phyloP scores from a whole-genome alignment of 2,329 filamentous ascomycete species.

The Penicillium sp. region DNA sequence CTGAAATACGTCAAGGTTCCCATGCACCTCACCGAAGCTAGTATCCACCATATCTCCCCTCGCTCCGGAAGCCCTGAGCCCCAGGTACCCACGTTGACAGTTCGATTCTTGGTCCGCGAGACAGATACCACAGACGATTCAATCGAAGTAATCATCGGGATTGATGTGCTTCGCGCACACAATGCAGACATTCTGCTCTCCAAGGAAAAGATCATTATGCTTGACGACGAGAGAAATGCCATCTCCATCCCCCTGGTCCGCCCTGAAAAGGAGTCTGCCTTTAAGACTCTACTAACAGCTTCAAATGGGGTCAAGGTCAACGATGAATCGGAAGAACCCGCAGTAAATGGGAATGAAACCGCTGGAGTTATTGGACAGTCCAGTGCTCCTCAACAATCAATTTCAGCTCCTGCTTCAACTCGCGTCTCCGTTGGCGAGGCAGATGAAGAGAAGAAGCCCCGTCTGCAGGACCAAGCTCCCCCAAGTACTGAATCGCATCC shows the following conservation, averaged over 20 bases:
- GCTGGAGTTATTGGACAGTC: slow-evolving; percentile 37
- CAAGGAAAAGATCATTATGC: slow-evolving; percentile 82
- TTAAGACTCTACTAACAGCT: slow-evolving; percentile 72
- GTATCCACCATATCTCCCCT: slow-evolving; percentile 70
- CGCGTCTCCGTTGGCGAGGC: slow-evolving; percentile 25
- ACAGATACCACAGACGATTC: slow-evolving; percentile 52
- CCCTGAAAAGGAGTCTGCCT: slow-evolving; percentile 80
- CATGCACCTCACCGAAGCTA: slow-evolving; percentile 88
- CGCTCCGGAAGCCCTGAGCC: slow-evolving; percentile 71
- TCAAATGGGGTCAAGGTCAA: slow-evolving; percentile 20
- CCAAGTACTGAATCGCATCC: slow-evolving; percentile 2
- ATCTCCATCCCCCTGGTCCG: slow-evolving; percentile 88
- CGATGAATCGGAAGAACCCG: slow-evolving; percentile 1
- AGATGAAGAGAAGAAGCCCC: slow-evolving; percentile 22
- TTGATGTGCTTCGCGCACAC: slow-evolving; percentile 79
- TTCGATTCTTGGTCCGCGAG: slow-evolving; percentile 72
- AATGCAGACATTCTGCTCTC: slow-evolving; percentile 92
- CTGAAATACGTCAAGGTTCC: slow-evolving; percentile 70
- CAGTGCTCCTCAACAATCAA: slow-evolving; percentile 24
- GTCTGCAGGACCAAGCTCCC: not conserved
- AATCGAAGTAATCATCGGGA: slow-evolving; percentile 87
- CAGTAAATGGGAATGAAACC: slow-evolving; percentile 22
- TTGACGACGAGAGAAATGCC: slow-evolving; percentile 82
- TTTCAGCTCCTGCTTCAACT: slow-evolving; percentile 26
- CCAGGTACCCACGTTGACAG: slow-evolving; percentile 77